These are phyloP conservation scores for Acephala macrosclerotiorum DNA, from an alignment of 2,329 filamentous ascomycete species.

Conservation along the genomic window DNA sequence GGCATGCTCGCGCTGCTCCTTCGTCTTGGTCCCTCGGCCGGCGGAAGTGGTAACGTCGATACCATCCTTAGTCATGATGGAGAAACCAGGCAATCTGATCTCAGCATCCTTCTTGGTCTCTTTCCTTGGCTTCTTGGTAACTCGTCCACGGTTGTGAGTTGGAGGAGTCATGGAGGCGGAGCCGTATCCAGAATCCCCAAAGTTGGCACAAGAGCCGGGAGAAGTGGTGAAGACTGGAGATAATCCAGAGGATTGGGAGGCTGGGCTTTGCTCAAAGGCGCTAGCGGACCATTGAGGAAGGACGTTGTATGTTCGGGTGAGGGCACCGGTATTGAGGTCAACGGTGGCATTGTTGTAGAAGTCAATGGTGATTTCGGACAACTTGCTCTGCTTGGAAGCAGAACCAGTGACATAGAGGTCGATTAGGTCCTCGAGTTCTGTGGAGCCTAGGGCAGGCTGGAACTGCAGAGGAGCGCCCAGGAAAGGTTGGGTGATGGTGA, in stretches of 20 bases:
- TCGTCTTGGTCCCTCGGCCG: slow-evolving; percentile 69
- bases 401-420: slow-evolving; percentile 63
- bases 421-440: slow-evolving; percentile 68
- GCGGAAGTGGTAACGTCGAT: slow-evolving; percentile 68
- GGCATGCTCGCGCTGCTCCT: slow-evolving; percentile 72
- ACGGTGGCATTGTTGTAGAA: slow-evolving; percentile 66
- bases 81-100: slow-evolving; percentile 64
- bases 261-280: slow-evolving; percentile 44
- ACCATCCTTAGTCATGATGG: slow-evolving; percentile 70
- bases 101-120: slow-evolving; percentile 38
- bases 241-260: slow-evolving; percentile 62
- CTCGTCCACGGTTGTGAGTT: slow-evolving; percentile 28
- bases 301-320: slow-evolving; percentile 48
- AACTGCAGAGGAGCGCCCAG: slow-evolving; percentile 68
- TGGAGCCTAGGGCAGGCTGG: slow-evolving; percentile 67
- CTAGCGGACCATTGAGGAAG: slow-evolving; percentile 50
- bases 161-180: slow-evolving; percentile 38
- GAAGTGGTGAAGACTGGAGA: slow-evolving; percentile 48
- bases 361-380: slow-evolving; percentile 63
- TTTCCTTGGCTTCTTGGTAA: slow-evolving; percentile 41
- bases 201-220: slow-evolving; percentile 54
- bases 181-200: slow-evolving; percentile 42
- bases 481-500: slow-evolving; percentile 57
- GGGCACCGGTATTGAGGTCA: slow-evolving; percentile 65
- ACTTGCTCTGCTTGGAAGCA: slow-evolving; percentile 63